Percentiles rank a stretch among this genome's conserved stretches.
Evolutionary conservation across 139 green algal species (phyloP).

Genomic region (Gonium pectorale): DNA sequence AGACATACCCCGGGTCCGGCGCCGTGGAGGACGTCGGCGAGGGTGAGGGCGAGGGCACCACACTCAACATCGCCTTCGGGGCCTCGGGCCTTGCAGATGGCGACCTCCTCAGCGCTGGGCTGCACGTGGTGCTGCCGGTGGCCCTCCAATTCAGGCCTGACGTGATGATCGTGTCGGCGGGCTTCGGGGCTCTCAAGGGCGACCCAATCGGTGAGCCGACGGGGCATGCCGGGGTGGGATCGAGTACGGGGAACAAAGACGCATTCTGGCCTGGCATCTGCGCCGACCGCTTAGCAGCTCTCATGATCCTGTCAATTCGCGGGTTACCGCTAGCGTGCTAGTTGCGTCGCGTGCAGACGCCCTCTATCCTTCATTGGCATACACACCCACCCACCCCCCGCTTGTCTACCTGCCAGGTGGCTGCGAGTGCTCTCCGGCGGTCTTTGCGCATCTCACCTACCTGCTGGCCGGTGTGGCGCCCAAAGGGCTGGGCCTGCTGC

Average conservation of each 20-base stretch:
- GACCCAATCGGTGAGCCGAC: slow-evolving; percentile 60
- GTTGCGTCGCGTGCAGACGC: too few species aligned
- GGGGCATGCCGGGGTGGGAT: background rate
- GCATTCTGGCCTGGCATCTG: too few species aligned
- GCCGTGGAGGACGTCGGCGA: slow-evolving; percentile 52
- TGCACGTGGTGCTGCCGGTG: slow-evolving; percentile 78
- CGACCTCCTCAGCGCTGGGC: slow-evolving; percentile 70
- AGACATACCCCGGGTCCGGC: slow-evolving; percentile 76
- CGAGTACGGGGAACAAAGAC: too few species aligned
- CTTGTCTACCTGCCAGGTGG: too few species aligned
- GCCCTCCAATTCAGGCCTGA: slow-evolving; percentile 74
- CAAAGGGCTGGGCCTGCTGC: slow-evolving; percentile 55
- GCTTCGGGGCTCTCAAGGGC: slow-evolving; percentile 74
- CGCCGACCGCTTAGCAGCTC: too few species aligned
- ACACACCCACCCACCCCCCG: too few species aligned
- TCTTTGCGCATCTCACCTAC: slow-evolving; percentile 74
- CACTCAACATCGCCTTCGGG: slow-evolving; percentile 74
- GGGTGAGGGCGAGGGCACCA: slow-evolving; percentile 59
- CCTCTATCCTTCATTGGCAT: too few species aligned
- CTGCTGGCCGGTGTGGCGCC: slow-evolving; percentile 71
- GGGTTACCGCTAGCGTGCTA: too few species aligned
- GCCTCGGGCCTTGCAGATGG: slow-evolving; percentile 1
- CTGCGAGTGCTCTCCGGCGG: slow-evolving; percentile 67
- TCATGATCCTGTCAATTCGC: too few species aligned
- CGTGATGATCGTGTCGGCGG: slow-evolving; percentile 78